phyloP scores from a whole-genome alignment of 768 basidiomycete species.

The Crassisporium funariophilum region DNA sequence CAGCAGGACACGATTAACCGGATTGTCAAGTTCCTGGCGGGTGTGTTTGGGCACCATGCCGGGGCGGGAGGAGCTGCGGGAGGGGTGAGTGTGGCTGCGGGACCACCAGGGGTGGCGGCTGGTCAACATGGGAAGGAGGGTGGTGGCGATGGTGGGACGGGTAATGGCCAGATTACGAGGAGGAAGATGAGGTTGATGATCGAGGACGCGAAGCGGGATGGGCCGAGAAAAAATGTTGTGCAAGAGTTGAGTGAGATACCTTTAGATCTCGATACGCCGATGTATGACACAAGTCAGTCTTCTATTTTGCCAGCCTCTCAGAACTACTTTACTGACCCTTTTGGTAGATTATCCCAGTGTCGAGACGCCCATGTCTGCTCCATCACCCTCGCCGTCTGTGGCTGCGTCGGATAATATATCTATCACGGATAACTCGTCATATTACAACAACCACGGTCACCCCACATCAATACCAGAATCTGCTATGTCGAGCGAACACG shows the following conservation, averaged over 20 bases:
- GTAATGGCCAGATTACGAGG: conserved; percentile 9
- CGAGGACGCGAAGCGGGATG: conserved; percentile 50
- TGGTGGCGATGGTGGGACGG: conserved; percentile 16
- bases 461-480: conserved; percentile 4
- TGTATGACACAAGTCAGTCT: conserved; percentile 18
- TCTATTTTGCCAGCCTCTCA: conserved; percentile 6
- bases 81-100: conserved; percentile 30
- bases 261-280: conserved; percentile 17
- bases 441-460: conserved; percentile 5
- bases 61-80: conserved; percentile 36
- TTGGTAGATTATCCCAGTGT: conserved; percentile 44
- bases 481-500: conserved; percentile 1
- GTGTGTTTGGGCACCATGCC: conserved; percentile 74
- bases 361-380: conserved; percentile 46
- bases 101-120: conserved; percentile 8
- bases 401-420: conserved; percentile 32
- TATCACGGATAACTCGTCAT: conserved; percentile 16
- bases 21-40: conserved; percentile 92
- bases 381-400: conserved; percentile 37
- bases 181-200: conserved; percentile 61
- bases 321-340: conserved; percentile 9
- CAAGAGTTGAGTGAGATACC: conserved; percentile 24
- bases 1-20: conserved; percentile 96
- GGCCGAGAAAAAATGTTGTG: conserved; percentile 32
- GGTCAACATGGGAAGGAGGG: conserved; percentile 32